Percentiles rank a stretch among this genome's conserved stretches.
These are phyloP conservation scores for Pisolithus tinctorius DNA, from an alignment of 768 basidiomycete genomes.

Conservation along the genomic window DNA sequence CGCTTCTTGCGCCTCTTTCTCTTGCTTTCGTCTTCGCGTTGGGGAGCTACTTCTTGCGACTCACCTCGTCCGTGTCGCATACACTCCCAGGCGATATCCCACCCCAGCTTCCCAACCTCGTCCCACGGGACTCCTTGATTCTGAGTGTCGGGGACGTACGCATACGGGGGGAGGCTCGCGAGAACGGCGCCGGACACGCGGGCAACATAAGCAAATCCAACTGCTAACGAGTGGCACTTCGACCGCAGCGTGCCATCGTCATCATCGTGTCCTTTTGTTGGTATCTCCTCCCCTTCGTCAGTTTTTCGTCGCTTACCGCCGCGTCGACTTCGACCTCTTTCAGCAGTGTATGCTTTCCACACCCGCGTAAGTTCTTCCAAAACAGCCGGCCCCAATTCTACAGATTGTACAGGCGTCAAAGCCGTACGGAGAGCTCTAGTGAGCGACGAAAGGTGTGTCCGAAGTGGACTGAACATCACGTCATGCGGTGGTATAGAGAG, in stretches of 20 bases:
- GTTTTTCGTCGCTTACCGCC: slow-evolving; percentile 13
- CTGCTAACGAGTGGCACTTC: slow-evolving; percentile 15
- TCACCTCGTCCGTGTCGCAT: slow-evolving; percentile 1
- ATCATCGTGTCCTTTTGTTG: background rate
- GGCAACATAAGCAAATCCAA: slow-evolving; percentile 38
- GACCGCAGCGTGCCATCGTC: background rate
- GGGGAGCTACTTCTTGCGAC: background rate
- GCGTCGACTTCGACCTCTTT: background rate
- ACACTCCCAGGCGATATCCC: slow-evolving; percentile 18
- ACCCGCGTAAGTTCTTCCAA: slow-evolving; percentile 8
- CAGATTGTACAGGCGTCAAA: slow-evolving; percentile 40
- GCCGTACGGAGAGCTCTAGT: slow-evolving; percentile 44
- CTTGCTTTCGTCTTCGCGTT: slow-evolving; percentile 16
- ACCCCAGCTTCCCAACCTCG: slow-evolving; percentile 24
- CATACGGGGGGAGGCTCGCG: slow-evolving; percentile 43
- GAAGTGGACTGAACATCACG: slow-evolving; percentile 16
- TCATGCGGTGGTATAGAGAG: slow-evolving; percentile 36
- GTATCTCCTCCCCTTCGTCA: background rate
- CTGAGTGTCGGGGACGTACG: slow-evolving; percentile 24
- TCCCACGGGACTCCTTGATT: slow-evolving; percentile 11
- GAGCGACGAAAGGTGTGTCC: slow-evolving; percentile 43
- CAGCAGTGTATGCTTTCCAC: slow-evolving; percentile 7
- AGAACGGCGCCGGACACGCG: slow-evolving; percentile 44
- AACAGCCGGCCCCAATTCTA: slow-evolving; percentile 10
- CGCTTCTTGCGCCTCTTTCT: slow-evolving; percentile 27